Base-by-base conservation (phyloP, 2,329 filamentous ascomycete genomes). In the Cladosporium sp. region DNA sequence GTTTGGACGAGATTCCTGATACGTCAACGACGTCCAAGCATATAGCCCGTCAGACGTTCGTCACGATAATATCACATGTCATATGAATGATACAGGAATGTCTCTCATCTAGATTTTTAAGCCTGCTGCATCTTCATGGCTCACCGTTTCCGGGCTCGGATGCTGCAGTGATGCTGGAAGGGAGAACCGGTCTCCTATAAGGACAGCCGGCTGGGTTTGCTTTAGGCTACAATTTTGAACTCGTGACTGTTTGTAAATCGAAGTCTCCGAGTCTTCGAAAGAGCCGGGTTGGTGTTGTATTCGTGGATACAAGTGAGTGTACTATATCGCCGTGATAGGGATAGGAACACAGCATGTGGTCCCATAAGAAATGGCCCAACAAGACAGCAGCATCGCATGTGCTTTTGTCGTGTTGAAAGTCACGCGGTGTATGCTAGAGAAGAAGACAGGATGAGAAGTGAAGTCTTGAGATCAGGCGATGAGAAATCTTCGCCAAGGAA, bases 161-260 rank as follows among this genome's bases (percentile, higher is more conserved):
- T 84, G 86, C 88, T 93, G 91, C 91, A 94, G 93, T 91, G 94
- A 91, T 90, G 92, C 63, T 87, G 91, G 91, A 88, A 63, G 61
- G 50, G 61, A 63, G 61, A 64, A 84, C 61, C 40, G 50, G 61
- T 63, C 61, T 63, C 61, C 61, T 63, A 56, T 63, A 44, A 63
- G 61, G 61, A 63, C 61, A n/a, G 56, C 61, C 61, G 35, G 55
- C 88, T 88, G 81, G 84, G 85, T 81, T 90, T 85, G 77, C 76
- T 94, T 83, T 94, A 87, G 91, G 91, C 91, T 82, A 80, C 90
- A 87, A 88, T 88, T 93, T 65, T 94, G 91, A 94, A 91, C 92
- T 84, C 91, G 83, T 86, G 88, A 89, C 87, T 89, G 92, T 86
- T 78, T 85, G 74, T 78, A 83, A 78, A 83, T 82, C 82, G 76